These are phyloP conservation scores for Evernia prunastri DNA, from an alignment of 495 filamentous ascomycete genomes.

Conservation along the genomic window DNA sequence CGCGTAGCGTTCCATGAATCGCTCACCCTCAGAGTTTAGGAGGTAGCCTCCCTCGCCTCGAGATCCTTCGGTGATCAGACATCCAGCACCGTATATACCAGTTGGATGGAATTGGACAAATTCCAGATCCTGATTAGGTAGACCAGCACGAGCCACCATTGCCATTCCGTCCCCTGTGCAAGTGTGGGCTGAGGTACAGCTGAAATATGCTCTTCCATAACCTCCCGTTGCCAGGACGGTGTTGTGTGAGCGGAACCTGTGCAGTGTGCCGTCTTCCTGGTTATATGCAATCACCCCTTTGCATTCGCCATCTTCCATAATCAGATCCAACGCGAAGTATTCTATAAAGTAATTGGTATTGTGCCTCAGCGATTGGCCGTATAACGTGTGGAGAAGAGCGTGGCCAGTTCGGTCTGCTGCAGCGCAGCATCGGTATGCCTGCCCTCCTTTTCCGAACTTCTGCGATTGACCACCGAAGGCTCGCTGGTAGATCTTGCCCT, in stretches of 20 bases:
- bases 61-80: slow-evolving; percentile 95
- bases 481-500: slow-evolving; percentile 96
- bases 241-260: slow-evolving; percentile 91
- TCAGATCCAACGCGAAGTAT: slow-evolving; percentile 91
- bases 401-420: slow-evolving; percentile 94
- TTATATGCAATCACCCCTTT: slow-evolving; percentile 94
- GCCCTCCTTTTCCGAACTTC: slow-evolving; percentile 90
- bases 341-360: slow-evolving; percentile 99
- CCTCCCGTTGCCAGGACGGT: slow-evolving; percentile 94
- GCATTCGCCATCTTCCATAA: slow-evolving; percentile 96
- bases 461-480: slow-evolving; percentile 96
- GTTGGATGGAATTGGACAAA: slow-evolving; percentile 99
- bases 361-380: slow-evolving; percentile 92
- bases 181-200: slow-evolving; percentile 93
- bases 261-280: slow-evolving; percentile 95
- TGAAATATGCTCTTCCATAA: slow-evolving; percentile 96
- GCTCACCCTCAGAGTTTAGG: slow-evolving; percentile 91
- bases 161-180: slow-evolving; percentile 98
- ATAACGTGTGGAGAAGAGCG: slow-evolving; percentile 93
- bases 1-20: slow-evolving; percentile 98
- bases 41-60: slow-evolving; percentile 98
- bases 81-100: slow-evolving; percentile 97
- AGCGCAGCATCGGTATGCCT: slow-evolving; percentile 93
- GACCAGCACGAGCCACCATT: slow-evolving; percentile 94
- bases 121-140: slow-evolving; percentile 98